phyloP scores from a whole-genome alignment of 2,329 filamentous ascomycete species.

The Ophiostoma sp. region DNA sequence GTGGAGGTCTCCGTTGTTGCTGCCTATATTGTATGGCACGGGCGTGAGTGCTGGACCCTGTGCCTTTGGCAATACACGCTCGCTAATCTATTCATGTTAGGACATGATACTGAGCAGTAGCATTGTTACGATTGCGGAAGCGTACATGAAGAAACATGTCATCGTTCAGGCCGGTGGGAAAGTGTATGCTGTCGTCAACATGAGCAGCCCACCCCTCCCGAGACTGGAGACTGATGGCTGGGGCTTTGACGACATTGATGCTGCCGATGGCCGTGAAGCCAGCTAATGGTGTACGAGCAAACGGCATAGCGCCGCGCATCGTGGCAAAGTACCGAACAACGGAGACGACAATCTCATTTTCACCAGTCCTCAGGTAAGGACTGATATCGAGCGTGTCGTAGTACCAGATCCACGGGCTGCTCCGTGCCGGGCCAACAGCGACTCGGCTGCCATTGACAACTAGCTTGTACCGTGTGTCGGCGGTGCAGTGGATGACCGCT shows the following conservation, averaged over 20 bases:
- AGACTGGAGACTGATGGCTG: conserved; percentile 21
- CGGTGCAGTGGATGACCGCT: conserved; percentile 30
- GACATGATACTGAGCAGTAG: not conserved
- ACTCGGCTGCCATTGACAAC: conserved; percentile 36
- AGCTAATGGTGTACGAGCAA: conserved; percentile 30
- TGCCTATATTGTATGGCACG: conserved; percentile 32
- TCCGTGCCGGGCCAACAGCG: conserved; percentile 35
- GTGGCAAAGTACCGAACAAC: conserved; percentile 32
- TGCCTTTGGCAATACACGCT: conserved; percentile 23
- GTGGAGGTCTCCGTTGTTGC: conserved; percentile 36
- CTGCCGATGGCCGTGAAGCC: conserved; percentile 31
- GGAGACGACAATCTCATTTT: conserved; percentile 30
- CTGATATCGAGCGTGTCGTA: conserved; percentile 33
- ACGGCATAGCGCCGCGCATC: conserved; percentile 31
- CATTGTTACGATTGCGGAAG: not conserved
- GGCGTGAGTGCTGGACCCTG: conserved; percentile 21
- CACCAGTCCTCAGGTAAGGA: conserved; percentile 28
- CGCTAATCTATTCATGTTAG: conserved; percentile 28
- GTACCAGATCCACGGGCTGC: conserved; percentile 35
- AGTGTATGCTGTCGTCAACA: conserved; percentile 28
- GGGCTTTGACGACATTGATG: conserved; percentile 7
- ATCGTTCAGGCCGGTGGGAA: conserved; percentile 32
- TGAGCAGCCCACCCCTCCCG: conserved; percentile 28
- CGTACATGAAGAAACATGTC: conserved; percentile 40
- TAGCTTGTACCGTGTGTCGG: conserved; percentile 42